phyloP scores from a whole-genome alignment of 345 rosid genomes.

The Eucalyptus pauciflora region DNA sequence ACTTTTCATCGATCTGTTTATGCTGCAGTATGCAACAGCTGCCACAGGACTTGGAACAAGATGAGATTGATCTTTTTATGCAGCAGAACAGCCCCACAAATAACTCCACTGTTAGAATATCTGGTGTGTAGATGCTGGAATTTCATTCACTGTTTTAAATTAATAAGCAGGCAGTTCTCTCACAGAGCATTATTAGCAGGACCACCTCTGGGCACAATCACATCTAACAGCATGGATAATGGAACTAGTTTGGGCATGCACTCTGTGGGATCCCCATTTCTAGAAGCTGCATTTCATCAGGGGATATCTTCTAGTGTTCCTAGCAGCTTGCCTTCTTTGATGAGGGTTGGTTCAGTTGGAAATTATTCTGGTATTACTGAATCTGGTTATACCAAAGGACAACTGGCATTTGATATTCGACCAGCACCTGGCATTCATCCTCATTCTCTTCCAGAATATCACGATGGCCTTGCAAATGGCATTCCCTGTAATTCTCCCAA shows the following conservation, averaged over 20 bases:
- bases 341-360: conserved; percentile 43
- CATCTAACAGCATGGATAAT: conserved; percentile 38
- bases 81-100: conserved; percentile 19
- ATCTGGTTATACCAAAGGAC: conserved; percentile 35
- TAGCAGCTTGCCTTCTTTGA: conserved; percentile 46
- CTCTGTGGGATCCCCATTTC: conserved; percentile 30
- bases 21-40: conserved; percentile 17
- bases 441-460: conserved; percentile 70
- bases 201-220: conserved; percentile 28
- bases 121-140: conserved; percentile 16
- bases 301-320: conserved; percentile 59
- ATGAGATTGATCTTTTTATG: conserved; percentile 6
- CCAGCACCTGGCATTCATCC: conserved; percentile 49
- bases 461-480: conserved; percentile 42
- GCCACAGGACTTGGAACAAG: conserved; percentile 14
- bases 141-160: not conserved
- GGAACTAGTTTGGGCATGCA: conserved; percentile 41
- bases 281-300: conserved; percentile 42
- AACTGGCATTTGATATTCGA: conserved; percentile 37
- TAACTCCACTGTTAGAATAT: conserved; percentile 10
- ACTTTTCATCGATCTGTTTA: not conserved
- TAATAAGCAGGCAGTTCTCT: not conserved
- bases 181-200: conserved; percentile 11
- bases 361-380: conserved; percentile 42
- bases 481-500: conserved; percentile 37